phyloP scores from a whole-genome alignment of 179 eudicot genomes.

The Actinidia chinensis region DNA sequence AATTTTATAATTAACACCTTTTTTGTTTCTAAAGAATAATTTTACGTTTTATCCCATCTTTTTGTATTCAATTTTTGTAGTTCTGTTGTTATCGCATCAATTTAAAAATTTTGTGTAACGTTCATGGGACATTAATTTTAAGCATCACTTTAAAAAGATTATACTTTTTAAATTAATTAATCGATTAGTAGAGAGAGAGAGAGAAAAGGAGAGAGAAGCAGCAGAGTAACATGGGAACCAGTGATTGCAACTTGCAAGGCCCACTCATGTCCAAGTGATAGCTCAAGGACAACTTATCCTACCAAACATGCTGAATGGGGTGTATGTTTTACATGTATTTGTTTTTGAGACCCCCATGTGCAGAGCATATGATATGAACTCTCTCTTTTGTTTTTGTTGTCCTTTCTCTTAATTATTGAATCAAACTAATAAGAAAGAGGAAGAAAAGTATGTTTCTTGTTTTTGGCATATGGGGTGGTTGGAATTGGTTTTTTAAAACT shows the following conservation, averaged over 20 bases:
- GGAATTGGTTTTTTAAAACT: not conserved
- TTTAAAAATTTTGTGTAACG: too few relatives aligned
- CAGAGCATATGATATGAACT: constrained; percentile 6
- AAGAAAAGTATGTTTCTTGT: not conserved
- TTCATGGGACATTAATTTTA: too few relatives aligned
- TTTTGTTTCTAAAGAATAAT: too few relatives aligned
- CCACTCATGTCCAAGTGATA: not conserved
- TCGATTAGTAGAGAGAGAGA: too few relatives aligned
- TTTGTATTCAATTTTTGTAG: too few relatives aligned
- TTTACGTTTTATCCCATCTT: too few relatives aligned
- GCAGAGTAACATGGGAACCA: constrained; percentile 9
- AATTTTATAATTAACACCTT: too few relatives aligned
- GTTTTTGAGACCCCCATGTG: not conserved
- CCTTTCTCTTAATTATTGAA: not conserved
- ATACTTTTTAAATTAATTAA: not conserved
- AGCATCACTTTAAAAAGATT: too few relatives aligned
- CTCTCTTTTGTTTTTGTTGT: not conserved
- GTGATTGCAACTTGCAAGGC: not conserved
- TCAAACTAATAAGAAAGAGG: not conserved
- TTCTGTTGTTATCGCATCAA: too few relatives aligned
- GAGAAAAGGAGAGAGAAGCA: not conserved
- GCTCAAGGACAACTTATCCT: constrained; percentile 4
- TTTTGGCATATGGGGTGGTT: not conserved
- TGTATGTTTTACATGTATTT: not conserved
- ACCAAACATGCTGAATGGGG: not conserved